Conservation (phyloP, 2,329 filamentous ascomycete species). For the Trichoderma aggressivum region DNA sequence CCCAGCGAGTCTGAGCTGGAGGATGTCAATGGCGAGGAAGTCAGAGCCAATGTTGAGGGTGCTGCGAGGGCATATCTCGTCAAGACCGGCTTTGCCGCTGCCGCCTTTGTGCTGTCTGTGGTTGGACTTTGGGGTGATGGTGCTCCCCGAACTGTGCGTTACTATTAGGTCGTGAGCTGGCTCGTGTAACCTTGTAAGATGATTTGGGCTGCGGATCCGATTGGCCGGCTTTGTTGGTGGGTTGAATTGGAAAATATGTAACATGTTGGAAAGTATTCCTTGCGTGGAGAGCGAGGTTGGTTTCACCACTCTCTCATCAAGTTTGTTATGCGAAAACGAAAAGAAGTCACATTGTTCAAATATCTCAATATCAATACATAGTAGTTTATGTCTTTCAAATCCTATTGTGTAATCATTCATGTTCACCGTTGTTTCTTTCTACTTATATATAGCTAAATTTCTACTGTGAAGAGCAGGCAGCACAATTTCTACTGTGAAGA, state of each 20-base stretch:
- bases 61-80: conserved; percentile 53
- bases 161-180: conserved; percentile 8
- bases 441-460: background rate
- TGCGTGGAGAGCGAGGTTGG: background rate
- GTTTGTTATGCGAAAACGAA: background rate
- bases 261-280: background rate
- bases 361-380: background rate
- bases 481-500: background rate
- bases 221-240: background rate
- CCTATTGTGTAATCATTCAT: background rate
- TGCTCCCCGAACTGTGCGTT: conserved; percentile 34
- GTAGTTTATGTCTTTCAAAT: background rate
- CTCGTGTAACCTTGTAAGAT: conserved; percentile 6
- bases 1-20: conserved; percentile 51
- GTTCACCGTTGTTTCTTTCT: background rate
- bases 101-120: conserved; percentile 60
- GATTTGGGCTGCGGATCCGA: background rate
- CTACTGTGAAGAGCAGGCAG: background rate
- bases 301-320: conserved; percentile 3
- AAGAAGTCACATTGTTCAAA: background rate
- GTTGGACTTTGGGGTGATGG: conserved; percentile 67
- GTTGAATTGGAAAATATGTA: conserved; percentile 3
- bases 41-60: conserved; percentile 53
- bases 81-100: conserved; percentile 50
- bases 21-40: conserved; percentile 60